Percentiles rank a stretch among this genome's conserved stretches.
phyloP scores from a whole-genome alignment of 2,329 filamentous ascomycete species.

The Xylaria sp. region DNA sequence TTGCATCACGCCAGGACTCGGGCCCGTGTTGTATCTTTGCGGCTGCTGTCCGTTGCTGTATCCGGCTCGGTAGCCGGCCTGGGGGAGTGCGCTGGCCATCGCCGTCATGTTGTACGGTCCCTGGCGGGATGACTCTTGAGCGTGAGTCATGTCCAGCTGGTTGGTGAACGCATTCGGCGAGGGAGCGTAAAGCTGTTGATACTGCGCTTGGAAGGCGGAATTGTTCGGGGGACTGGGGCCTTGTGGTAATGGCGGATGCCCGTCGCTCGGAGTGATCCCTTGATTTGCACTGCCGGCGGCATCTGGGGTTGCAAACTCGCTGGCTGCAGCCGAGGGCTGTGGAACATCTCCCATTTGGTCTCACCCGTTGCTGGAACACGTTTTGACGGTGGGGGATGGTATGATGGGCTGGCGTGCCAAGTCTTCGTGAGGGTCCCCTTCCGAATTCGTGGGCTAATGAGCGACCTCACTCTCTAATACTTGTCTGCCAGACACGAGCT shows the following conservation, averaged over 20 bases:
- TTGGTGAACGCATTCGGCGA: constrained; percentile 45
- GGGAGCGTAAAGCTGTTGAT: constrained; percentile 37
- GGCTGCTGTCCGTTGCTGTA: constrained; percentile 42
- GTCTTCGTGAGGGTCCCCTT: constrained; percentile 13
- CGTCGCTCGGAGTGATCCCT: constrained; percentile 27
- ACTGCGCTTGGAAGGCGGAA: constrained; percentile 34
- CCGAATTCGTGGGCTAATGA: constrained; percentile 14
- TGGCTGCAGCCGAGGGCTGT: constrained; percentile 32
- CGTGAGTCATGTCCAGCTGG: constrained; percentile 47
- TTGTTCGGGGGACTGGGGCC: constrained; percentile 26
- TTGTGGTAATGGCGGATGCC: constrained; percentile 24
- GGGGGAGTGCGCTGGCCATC: constrained; percentile 50
- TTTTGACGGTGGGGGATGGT: constrained; percentile 17
- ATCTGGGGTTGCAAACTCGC: constrained; percentile 34
- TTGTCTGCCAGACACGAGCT: constrained; percentile 16
- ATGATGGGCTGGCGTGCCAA: constrained; percentile 17
- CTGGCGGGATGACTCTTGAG: constrained; percentile 35
- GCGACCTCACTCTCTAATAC: constrained; percentile 22
- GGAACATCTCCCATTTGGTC: constrained; percentile 41
- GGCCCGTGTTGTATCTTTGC: constrained; percentile 37
- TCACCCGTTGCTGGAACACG: constrained; percentile 15
- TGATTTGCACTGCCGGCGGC: constrained; percentile 21
- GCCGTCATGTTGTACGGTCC: constrained; percentile 51
- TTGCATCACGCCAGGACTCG: constrained; percentile 43
- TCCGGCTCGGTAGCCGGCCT: constrained; percentile 42